These are phyloP conservation scores for Claviceps purpurea DNA, from an alignment of 2,329 filamentous ascomycete genomes.

Conservation along the genomic window DNA sequence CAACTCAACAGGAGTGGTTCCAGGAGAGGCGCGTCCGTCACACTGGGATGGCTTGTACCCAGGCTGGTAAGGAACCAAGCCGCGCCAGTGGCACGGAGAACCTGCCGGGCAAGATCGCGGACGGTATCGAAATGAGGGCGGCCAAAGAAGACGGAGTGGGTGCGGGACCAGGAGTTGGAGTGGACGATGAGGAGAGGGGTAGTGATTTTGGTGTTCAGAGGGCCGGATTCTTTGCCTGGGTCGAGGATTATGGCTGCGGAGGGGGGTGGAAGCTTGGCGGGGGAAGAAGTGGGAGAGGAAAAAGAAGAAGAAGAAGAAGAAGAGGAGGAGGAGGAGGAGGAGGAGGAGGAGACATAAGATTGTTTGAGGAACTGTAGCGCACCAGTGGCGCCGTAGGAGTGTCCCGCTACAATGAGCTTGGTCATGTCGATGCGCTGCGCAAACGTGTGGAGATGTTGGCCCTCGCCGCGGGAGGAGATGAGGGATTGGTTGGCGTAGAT, in stretches of 20 bases:
- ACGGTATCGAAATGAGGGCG: slow-evolving; percentile 53
- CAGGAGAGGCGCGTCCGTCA: slow-evolving; percentile 53
- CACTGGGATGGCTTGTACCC: slow-evolving; percentile 46
- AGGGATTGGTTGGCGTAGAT: slow-evolving; percentile 24
- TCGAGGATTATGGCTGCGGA: slow-evolving; percentile 51
- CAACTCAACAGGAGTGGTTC: slow-evolving; percentile 47
- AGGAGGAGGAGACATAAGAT: slow-evolving; percentile 20
- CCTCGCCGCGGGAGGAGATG: slow-evolving; percentile 34
- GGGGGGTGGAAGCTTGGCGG: slow-evolving; percentile 25
- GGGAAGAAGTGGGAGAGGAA: slow-evolving; percentile 27
- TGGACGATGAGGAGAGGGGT: slow-evolving; percentile 49
- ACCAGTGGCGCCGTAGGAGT: slow-evolving; percentile 53
- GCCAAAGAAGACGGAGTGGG: slow-evolving; percentile 44
- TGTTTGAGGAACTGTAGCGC: slow-evolving; percentile 46
- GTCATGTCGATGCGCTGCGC: slow-evolving; percentile 36
- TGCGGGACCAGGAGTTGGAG: slow-evolving; percentile 50
- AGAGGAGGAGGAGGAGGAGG: slow-evolving; percentile 34
- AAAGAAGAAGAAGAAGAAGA: slow-evolving; percentile 21
- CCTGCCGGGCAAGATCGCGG: slow-evolving; percentile 35
- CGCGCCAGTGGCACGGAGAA: slow-evolving; percentile 28
- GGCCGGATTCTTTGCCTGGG: slow-evolving; percentile 51
- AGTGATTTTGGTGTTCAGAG: slow-evolving; percentile 42
- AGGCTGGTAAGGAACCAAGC: slow-evolving; percentile 42
- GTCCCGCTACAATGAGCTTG: slow-evolving; percentile 44
- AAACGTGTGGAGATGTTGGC: slow-evolving; percentile 34